phyloP scores from a whole-genome alignment of 1,284 basidiomycete genomes.

The Melampsora americana region DNA sequence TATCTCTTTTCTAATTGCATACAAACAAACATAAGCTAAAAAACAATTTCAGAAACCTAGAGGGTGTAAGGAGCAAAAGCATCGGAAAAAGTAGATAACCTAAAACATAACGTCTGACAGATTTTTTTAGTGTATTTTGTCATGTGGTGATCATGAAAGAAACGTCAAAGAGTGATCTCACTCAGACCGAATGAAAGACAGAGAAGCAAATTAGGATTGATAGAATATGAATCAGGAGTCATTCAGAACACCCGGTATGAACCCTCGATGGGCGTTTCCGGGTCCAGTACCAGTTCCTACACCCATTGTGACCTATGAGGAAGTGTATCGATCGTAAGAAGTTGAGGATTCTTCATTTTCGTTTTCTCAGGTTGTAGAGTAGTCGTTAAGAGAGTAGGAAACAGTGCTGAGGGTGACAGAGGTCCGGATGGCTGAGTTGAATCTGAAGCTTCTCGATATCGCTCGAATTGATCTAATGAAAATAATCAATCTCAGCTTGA shows the following conservation, averaged over 20 bases:
- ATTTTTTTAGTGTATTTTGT: too few species aligned
- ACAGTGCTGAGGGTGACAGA: slow-evolving; percentile 15
- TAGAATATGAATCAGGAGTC: not conserved
- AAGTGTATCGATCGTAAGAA: not conserved
- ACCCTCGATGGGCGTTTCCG: slow-evolving; percentile 22
- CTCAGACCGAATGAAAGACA: not conserved
- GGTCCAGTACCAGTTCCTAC: slow-evolving; percentile 21
- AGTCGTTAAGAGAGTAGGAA: slow-evolving; percentile 6
- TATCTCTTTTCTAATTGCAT: too few species aligned
- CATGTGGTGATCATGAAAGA: too few species aligned
- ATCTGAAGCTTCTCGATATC: slow-evolving; percentile 1
- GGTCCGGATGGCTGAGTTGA: not conserved
- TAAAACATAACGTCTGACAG: too few species aligned
- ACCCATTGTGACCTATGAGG: slow-evolving; percentile 26
- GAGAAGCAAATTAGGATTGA: not conserved
- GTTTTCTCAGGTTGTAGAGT: not conserved
- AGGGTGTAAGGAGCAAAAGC: too few species aligned
- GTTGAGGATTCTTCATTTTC: not conserved
- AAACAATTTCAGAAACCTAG: too few species aligned
- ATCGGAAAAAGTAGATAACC: too few species aligned
- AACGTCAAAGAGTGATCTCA: too few species aligned
- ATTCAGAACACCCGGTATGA: slow-evolving; percentile 18
- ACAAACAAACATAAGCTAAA: too few species aligned
- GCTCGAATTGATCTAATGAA: slow-evolving; percentile 27
- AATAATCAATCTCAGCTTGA: not conserved